Base-by-base conservation (phyloP, 805 yeast species). In the Candida hispaniensis region DNA sequence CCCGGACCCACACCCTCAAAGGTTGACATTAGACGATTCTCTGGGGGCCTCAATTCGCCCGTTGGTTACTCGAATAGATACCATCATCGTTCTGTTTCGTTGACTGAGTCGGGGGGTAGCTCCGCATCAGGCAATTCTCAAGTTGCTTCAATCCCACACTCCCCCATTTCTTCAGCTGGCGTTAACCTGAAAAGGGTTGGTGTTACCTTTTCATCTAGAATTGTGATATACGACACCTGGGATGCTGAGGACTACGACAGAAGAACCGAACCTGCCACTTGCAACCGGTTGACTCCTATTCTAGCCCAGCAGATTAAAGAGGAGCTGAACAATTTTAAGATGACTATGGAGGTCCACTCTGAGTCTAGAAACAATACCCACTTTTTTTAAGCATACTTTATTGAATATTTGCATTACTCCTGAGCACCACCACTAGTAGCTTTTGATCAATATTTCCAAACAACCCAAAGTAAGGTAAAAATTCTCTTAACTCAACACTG, bases 251-350 rank as follows among this genome's bases (percentile, higher is more conserved):
- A 80, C 45, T 88, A 88, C 55, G 96, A 88, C 55, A 73, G 98
- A 48, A 83, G 76, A 44, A 95, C 96, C 0, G 96, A 85, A 43
- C 64, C 75, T 17, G 93, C 94, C 3, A 85, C 96, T 2, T 88
- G 96, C 59, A 83, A 86, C 56, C 83, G 78, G 51, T 64, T 85
- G 54, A 85, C 94, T 1, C 94, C 96, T 5, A 64, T 68, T 39
- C 59, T 85, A 51, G 95, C 96, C 0, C 85, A 81, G 54, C 73
- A 71, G 56, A 83, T 88, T 47, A 79, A 76, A 57, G 79, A 77
- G 22, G 97, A 88, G 56, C 62, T 88, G 52, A 86, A 91, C 56
- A 68, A 64, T 35, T 59, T 85, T 51, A 86, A 83, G 59, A 61
- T 74, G 14, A 72, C 69, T 42, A 88, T 88, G 98, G 75, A 67